Base-by-base conservation (phyloP, 1,284 basidiomycete species). In the Laetiporus sulphureus region DNA sequence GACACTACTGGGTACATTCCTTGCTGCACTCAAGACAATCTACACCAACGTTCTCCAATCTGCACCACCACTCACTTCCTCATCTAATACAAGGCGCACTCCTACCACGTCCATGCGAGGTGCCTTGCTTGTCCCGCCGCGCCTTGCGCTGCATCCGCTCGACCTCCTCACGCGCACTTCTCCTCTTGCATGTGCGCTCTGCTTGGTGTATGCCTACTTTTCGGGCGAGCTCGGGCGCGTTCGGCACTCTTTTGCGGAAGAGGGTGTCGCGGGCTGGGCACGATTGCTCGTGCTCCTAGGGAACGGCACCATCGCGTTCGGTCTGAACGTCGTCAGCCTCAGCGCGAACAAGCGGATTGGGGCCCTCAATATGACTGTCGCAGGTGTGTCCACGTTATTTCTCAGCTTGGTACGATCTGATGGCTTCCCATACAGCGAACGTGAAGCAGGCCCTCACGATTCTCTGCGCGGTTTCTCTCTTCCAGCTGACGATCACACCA, bases 381-480 rank as follows among this genome's bases (percentile, higher is more conserved):
- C 89, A 41, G 85, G 87, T 90, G 45, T 45, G 76, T 46, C 16
- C 15, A 7, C 27, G 15, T 13, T 16, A 11, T 61, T 13, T 22
- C 33, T n/a, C 12, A 15, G 16, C 7, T 23, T 23, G 23, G 35
- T 16, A 20, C 33, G 22, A 7, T 13, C 24, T 11, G 15, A 22
- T n/a, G n/a, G n/a, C n/a, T n/a, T n/a, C n/a, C n/a, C n/a, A n/a
- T n/a, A 13, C 11, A 86, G 89, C 82, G 39, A 92, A 93, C 57
- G 79, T 92, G 43, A 97, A 97, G 65, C 93, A 96, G 60, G 93
- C 92, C n/a, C 63, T 96, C 48, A 94, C 92, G 1, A 83, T 96
- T 49, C 69, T 92, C 2, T 77, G 85, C 39, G 90, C 91, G 0
- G 88, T 96, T 8, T 53, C 75, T 27, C 72, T 95, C 24, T 96